Evolutionary conservation across 805 yeast genomes (phyloP).

Genomic region (Schizosaccharomyces japonicus): DNA sequence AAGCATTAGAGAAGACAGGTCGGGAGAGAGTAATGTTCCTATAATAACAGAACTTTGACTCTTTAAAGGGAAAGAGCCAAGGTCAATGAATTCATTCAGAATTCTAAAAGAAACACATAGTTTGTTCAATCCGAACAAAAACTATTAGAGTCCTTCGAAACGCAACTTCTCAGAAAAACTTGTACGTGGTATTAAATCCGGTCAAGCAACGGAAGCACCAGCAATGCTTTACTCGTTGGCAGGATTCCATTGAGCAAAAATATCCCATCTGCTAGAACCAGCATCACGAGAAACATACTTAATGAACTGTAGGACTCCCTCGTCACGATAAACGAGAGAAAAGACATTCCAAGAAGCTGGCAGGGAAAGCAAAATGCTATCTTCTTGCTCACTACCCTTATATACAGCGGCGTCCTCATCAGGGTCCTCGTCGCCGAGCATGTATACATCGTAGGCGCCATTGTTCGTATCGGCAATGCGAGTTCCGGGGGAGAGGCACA

Average conservation of each 20-base stretch:
- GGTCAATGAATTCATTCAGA: no score
- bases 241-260: constrained; percentile 21
- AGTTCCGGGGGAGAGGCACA: constrained; percentile 49
- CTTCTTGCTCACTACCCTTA: constrained; percentile 20
- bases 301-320: constrained; percentile 67
- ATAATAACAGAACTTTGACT: no score
- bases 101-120: no score
- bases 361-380: constrained; percentile 50
- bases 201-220: no score
- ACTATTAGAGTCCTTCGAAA: no score
- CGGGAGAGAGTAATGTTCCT: no score
- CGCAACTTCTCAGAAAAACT: no score
- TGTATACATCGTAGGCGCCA: constrained; percentile 87
- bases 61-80: no score
- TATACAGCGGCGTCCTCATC: constrained; percentile 74
- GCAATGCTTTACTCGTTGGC: background rate
- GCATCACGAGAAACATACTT: constrained; percentile 79
- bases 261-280: constrained; percentile 81
- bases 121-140: no score
- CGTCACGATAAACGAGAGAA: constrained; percentile 57
- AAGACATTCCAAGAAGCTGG: constrained; percentile 71
- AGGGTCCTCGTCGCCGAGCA: constrained; percentile 25
- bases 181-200: no score
- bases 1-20: no score
- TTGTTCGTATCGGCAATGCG: constrained; percentile 20